These are phyloP conservation scores for Yamadazyma pseudoaaseri DNA, from an alignment of 1,139 yeast species.

Conservation along the genomic window DNA sequence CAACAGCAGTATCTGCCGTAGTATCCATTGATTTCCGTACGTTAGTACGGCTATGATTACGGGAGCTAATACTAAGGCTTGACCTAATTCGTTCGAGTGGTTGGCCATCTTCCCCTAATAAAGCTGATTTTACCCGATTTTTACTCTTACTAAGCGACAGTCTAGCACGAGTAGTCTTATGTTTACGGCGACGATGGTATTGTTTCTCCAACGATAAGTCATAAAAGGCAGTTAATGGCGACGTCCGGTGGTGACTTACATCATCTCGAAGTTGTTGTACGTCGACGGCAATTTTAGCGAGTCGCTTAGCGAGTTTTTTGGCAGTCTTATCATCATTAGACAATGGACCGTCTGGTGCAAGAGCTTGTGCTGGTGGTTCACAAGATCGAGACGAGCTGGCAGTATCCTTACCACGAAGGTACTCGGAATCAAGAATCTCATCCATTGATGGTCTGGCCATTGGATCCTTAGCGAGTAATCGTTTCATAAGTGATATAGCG, in stretches of 20 bases:
- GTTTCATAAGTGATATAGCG: constrained; percentile 49
- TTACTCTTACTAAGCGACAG: constrained; percentile 48
- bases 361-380: constrained; percentile 5
- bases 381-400: constrained; percentile 23
- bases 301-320: neutral
- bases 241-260: constrained; percentile 63
- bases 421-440: constrained; percentile 62
- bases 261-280: constrained; percentile 60
- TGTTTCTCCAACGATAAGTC: constrained; percentile 56
- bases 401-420: constrained; percentile 42
- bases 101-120: constrained; percentile 27
- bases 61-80: constrained; percentile 35
- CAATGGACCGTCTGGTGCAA: constrained; percentile 4
- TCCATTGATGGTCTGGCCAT: constrained; percentile 55
- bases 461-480: constrained; percentile 68
- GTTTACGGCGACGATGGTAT: constrained; percentile 46
- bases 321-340: neutral
- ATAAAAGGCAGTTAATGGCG: constrained; percentile 83
- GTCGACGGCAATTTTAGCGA: constrained; percentile 62
- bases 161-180: constrained; percentile 27
- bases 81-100: constrained; percentile 44
- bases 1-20: neutral
- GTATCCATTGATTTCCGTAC: constrained; percentile 4
- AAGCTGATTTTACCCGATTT: constrained; percentile 46
- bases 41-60: constrained; percentile 20